Percentiles rank a stretch among this genome's conserved stretches.
These are phyloP conservation scores for Amaranthus palmeri DNA, from an alignment of 148 eudicot species.

Conservation along the genomic window DNA sequence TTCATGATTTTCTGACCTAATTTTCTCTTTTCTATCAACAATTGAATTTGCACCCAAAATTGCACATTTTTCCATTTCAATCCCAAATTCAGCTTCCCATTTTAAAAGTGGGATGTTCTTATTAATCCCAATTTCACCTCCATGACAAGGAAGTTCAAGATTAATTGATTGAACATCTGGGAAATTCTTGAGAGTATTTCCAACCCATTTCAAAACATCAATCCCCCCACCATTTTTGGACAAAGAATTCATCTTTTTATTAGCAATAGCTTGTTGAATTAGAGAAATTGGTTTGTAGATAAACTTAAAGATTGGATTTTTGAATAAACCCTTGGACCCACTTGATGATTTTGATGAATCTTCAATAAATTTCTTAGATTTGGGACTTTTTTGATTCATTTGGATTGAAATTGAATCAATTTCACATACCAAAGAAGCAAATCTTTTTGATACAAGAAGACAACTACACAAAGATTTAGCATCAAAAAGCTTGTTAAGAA, in stretches of 20 bases:
- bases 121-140: slow-evolving; percentile 30
- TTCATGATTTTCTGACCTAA: not conserved
- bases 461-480: slow-evolving; percentile 43
- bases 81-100: slow-evolving; percentile 69
- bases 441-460: slow-evolving; percentile 41
- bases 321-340: slow-evolving; percentile 26
- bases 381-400: slow-evolving; percentile 6
- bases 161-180: slow-evolving; percentile 26
- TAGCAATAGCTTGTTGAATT: slow-evolving; percentile 1
- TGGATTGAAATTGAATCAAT: slow-evolving; percentile 33
- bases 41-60: slow-evolving; percentile 45
- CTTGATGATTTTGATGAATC: not conserved
- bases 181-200: slow-evolving; percentile 35
- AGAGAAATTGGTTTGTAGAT: slow-evolving; percentile 29
- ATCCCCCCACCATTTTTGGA: slow-evolving; percentile 18
- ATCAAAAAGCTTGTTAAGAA: slow-evolving; percentile 47
- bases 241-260: slow-evolving; percentile 13
- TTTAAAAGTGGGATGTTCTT: slow-evolving; percentile 32
- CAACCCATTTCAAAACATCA: slow-evolving; percentile 29
- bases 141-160: slow-evolving; percentile 45
- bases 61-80: slow-evolving; percentile 48
- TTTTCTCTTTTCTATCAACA: not conserved
- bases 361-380: slow-evolving; percentile 11
- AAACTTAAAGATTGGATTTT: slow-evolving; percentile 26
- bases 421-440: slow-evolving; percentile 34